Evolutionary conservation across 805 yeast genomes (phyloP).

Genomic region (Teunomyces stri): DNA sequence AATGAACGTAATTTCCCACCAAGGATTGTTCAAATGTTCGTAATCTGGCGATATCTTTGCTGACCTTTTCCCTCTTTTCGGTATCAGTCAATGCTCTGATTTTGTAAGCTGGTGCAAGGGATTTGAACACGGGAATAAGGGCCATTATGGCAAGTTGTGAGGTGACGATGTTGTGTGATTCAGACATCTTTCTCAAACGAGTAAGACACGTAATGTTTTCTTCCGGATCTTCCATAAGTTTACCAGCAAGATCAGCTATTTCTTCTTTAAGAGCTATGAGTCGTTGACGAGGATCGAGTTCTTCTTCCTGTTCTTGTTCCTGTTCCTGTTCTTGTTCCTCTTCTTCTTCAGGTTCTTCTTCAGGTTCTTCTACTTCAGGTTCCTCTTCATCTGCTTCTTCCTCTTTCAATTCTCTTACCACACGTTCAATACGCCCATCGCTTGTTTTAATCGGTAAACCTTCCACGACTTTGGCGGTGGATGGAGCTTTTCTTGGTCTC

Average conservation of each 20-base stretch:
- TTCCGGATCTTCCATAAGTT: conserved; percentile 84
- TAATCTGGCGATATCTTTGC: conserved; percentile 75
- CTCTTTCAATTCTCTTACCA: conserved; percentile 36
- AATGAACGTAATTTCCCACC: conserved; percentile 65
- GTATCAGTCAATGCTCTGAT: conserved; percentile 79
- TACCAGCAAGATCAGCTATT: conserved; percentile 76
- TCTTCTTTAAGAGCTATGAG: conserved; percentile 71
- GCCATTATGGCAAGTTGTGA: conserved; percentile 74
- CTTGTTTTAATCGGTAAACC: conserved; percentile 75
- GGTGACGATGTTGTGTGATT: conserved; percentile 62
- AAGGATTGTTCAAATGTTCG: conserved; percentile 80
- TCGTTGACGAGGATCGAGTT: conserved; percentile 49
- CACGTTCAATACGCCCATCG: conserved; percentile 75
- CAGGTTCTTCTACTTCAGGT: conserved; percentile 15
- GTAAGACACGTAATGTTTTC: conserved; percentile 66
- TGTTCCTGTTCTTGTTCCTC: conserved; percentile 22
- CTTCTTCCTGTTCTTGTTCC: conserved; percentile 45
- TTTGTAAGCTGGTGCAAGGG: conserved; percentile 83
- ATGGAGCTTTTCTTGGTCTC: conserved; percentile 57
- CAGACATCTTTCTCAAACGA: conserved; percentile 67
- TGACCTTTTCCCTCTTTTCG: conserved; percentile 78
- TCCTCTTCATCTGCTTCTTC: conserved; percentile 16
- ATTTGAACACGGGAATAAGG: conserved; percentile 78
- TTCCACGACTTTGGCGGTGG: conserved; percentile 51
- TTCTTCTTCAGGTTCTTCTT: conserved; percentile 15